These are phyloP conservation scores for Boletus reticulatus DNA, from an alignment of 768 basidiomycete genomes.

Conservation along the genomic window DNA sequence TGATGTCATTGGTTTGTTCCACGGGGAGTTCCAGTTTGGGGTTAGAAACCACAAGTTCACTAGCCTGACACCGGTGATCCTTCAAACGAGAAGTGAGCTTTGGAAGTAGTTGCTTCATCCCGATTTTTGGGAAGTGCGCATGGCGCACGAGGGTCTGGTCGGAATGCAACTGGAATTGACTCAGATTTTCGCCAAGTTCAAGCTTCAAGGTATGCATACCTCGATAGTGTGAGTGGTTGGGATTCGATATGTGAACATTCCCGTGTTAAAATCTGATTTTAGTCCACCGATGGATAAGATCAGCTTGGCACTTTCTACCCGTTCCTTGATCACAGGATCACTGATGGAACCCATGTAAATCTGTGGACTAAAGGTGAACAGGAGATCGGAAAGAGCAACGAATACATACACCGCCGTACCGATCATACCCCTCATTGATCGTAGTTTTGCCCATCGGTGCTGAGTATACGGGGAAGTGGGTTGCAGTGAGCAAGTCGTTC, in stretches of 20 bases:
- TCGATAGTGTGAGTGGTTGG: conserved; percentile 60
- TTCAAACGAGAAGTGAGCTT: conserved; percentile 59
- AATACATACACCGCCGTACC: conserved; percentile 75
- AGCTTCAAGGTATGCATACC: conserved; percentile 35
- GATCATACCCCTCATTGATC: conserved; percentile 63
- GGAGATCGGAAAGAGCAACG: neutral
- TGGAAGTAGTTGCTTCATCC: conserved; percentile 77
- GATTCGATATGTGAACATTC: conserved; percentile 78
- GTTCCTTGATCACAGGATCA: conserved; percentile 62
- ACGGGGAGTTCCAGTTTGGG: conserved; percentile 42
- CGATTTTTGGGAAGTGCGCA: conserved; percentile 60
- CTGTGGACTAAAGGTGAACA: conserved; percentile 32
- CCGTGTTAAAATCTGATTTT: conserved; percentile 84
- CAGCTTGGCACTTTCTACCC: conserved; percentile 72
- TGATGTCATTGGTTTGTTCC: conserved; percentile 53
- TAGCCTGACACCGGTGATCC: conserved; percentile 38
- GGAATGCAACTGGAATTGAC: conserved; percentile 62
- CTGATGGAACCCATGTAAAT: conserved; percentile 76
- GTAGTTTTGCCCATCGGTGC: conserved; percentile 83
- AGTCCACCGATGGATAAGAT: conserved; percentile 71
- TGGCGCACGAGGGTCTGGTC: conserved; percentile 65
- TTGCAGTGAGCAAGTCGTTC: conserved; percentile 58
- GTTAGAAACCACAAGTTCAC: conserved; percentile 45
- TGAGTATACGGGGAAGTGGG: conserved; percentile 70
- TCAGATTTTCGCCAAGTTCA: neutral